These are phyloP conservation scores for Leishmania amazonensis DNA, from an alignment of 208 protist species.

Conservation along the genomic window DNA sequence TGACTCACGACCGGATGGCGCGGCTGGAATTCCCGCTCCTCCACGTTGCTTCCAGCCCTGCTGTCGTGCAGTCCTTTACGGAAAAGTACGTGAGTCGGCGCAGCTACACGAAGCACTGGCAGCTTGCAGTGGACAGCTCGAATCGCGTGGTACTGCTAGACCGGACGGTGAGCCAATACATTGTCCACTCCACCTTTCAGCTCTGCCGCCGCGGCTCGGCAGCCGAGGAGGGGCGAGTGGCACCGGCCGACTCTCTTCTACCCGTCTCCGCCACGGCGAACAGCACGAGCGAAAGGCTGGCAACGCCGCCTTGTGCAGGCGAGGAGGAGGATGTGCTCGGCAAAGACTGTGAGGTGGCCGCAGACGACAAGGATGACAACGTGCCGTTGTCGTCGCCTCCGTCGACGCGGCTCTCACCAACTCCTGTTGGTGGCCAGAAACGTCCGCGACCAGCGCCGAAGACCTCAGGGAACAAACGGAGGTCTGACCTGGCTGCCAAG, in stretches of 20 bases:
- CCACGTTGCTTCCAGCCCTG: constrained; percentile 23
- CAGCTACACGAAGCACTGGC: constrained; percentile 36
- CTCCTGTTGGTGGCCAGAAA: not conserved
- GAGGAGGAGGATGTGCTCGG: not conserved
- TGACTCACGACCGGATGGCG: constrained; percentile 15
- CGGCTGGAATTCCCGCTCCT: constrained; percentile 10
- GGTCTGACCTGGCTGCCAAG: not conserved
- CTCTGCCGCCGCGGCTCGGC: not conserved
- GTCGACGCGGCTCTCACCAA: not conserved
- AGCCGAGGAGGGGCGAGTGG: not conserved
- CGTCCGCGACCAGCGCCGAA: not conserved
- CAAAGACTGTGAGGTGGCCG: not conserved
- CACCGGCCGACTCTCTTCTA: constrained; percentile 1
- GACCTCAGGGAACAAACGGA: not conserved
- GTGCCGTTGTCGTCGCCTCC: no score
- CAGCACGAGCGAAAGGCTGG: not conserved
- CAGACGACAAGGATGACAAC: not conserved
- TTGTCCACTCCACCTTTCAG: constrained; percentile 19
- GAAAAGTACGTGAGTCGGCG: constrained; percentile 13
- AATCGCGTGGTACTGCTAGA: constrained; percentile 39
- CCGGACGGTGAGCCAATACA: constrained; percentile 19
- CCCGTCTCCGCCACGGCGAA: not conserved
- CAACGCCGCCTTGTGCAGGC: not conserved
- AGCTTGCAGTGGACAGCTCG: constrained; percentile 30
- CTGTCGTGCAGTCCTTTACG: constrained; percentile 12